Evolutionary conservation across 1,139 yeast species (phyloP).

Genomic region (Saccharomyces hybrid): DNA sequence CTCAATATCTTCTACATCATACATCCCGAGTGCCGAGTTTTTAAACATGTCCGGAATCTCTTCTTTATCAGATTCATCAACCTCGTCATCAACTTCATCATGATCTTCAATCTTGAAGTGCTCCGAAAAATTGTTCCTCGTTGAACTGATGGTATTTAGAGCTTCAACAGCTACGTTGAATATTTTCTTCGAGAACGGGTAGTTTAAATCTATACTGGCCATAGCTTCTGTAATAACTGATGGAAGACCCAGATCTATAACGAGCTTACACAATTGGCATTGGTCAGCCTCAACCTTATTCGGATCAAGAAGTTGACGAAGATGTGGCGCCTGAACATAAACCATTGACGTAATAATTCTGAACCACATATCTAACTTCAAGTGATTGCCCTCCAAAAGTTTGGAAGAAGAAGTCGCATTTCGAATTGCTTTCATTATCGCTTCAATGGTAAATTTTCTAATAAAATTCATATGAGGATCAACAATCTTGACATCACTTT

Average conservation of each 20-base stretch:
- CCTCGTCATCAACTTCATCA: conserved; percentile 57
- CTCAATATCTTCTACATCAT: conserved; percentile 71
- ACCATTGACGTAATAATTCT: conserved; percentile 26
- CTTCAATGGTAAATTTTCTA: conserved; percentile 66
- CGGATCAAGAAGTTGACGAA: conserved; percentile 52
- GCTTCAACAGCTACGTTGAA: conserved; percentile 54
- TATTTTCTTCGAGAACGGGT: conserved; percentile 56
- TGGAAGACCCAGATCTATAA: conserved; percentile 62
- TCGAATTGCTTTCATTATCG: conserved; percentile 45
- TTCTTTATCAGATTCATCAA: conserved; percentile 54
- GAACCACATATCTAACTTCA: conserved; percentile 29
- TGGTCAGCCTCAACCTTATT: conserved; percentile 49
- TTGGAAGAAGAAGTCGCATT: conserved; percentile 25
- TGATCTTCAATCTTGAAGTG: conserved; percentile 47
- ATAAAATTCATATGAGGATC: conserved; percentile 68
- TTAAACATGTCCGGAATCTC: conserved; percentile 78
- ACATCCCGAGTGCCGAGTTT: conserved; percentile 90
- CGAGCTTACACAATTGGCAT: conserved; percentile 51
- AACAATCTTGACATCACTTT: conserved; percentile 42
- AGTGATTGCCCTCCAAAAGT: conserved; percentile 23
- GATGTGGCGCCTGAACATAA: conserved; percentile 49
- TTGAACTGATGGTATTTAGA: conserved; percentile 53
- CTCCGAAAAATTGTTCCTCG: conserved; percentile 52
- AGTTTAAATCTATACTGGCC: conserved; percentile 62
- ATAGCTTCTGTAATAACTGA: conserved; percentile 48